Evolutionary conservation across 768 basidiomycete genomes (phyloP).

Genomic region (Rhodotorula taiwanensis): DNA sequence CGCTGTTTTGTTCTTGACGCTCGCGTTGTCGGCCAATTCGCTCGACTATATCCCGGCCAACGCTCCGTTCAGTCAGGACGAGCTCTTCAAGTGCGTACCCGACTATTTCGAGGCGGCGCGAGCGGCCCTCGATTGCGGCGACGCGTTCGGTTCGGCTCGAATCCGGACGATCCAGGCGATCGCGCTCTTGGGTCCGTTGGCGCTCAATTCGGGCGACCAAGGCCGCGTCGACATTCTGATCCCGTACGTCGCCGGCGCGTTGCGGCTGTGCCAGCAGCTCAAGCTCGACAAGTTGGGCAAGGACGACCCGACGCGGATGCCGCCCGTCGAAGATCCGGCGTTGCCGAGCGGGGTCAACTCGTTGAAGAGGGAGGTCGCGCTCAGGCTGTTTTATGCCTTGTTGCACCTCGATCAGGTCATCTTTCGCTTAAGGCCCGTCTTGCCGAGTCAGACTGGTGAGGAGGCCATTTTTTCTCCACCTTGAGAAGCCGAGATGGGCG

Average conservation of each 20-base stretch:
- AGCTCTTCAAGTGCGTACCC: slow-evolving; percentile 1
- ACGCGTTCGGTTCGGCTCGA: slow-evolving; percentile 6
- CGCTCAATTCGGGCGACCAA: slow-evolving; percentile 22
- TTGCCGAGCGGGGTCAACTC: slow-evolving; percentile 2
- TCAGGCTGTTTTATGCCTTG: slow-evolving; percentile 12
- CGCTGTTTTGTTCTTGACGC: slow-evolving; percentile 14
- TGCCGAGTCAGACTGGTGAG: slow-evolving; percentile 18
- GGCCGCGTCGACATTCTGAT: slow-evolving; percentile 14
- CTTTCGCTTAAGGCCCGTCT: slow-evolving; percentile 18
- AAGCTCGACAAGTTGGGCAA: slow-evolving; percentile 29
- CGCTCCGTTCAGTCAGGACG: slow-evolving; percentile 5
- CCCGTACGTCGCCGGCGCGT: slow-evolving; percentile 10
- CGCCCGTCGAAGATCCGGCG: slow-evolving; percentile 16
- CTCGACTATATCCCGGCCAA: slow-evolving; percentile 16
- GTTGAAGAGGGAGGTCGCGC: slow-evolving; percentile 18
- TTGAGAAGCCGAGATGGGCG: too few species aligned
- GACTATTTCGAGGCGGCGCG: slow-evolving; percentile 16
- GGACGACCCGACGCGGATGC: slow-evolving; percentile 21
- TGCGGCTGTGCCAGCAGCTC: slow-evolving; percentile 19
- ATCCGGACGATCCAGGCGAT: slow-evolving; percentile 15
- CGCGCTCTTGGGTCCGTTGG: slow-evolving; percentile 18
- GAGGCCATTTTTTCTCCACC: too few species aligned
- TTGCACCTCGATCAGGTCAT: slow-evolving; percentile 26
- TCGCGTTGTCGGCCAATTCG: slow-evolving; percentile 14
- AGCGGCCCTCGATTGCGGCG: slow-evolving; percentile 21